Conservation (phyloP, 768 basidiomycete species). For the Tephrocybe rancida region DNA sequence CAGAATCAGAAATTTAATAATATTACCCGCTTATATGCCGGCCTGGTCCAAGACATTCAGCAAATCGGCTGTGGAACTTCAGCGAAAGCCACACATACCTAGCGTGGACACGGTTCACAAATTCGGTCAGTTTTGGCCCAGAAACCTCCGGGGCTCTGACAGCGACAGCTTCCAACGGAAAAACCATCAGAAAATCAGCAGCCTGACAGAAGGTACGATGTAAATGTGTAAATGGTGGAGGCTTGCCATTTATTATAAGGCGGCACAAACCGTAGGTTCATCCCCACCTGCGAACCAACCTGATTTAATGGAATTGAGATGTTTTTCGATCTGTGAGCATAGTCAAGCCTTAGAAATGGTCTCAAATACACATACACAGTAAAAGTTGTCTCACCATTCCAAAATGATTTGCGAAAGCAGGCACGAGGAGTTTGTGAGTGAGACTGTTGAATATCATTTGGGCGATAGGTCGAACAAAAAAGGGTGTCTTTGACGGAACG, state of each 20-base stretch:
- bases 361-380: too few relatives aligned
- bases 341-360: not conserved
- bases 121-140: constrained; percentile 23
- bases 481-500: constrained; percentile 32
- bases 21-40: constrained; percentile 17
- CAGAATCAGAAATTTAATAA: not conserved
- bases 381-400: constrained; percentile 25
- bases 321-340: constrained; percentile 20
- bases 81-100: too few relatives aligned
- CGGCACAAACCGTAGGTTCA: constrained; percentile 18
- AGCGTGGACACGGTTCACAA: constrained; percentile 21
- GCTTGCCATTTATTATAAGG: too few relatives aligned
- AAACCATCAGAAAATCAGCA: constrained; percentile 32
- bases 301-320: constrained; percentile 13
- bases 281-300: constrained; percentile 25
- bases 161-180: constrained; percentile 25
- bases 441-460: constrained; percentile 29
- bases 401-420: constrained; percentile 28
- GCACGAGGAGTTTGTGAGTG: constrained; percentile 22
- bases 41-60: not conserved
- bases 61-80: too few relatives aligned
- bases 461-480: constrained; percentile 36
- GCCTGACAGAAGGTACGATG: constrained; percentile 6
- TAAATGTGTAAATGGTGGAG: too few relatives aligned
- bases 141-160: constrained; percentile 13